A percentile compares a stretch with the other conserved stretches of the same genome.
phyloP scores from a whole-genome alignment of 2,329 filamentous ascomycete species.

The Sporothrix pallida region DNA sequence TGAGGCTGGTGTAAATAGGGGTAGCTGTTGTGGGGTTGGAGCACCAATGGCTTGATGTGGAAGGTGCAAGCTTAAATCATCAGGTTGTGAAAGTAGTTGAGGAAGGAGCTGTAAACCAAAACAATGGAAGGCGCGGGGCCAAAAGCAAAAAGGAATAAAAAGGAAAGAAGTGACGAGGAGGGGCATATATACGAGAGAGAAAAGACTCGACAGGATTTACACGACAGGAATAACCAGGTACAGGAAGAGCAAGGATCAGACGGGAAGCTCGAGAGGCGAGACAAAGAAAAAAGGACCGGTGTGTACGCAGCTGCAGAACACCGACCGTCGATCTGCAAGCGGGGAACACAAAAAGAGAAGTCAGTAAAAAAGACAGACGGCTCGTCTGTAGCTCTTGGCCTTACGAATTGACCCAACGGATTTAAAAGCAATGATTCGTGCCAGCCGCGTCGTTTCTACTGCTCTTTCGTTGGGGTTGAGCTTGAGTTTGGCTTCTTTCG shows the following conservation, averaged over 20 bases:
- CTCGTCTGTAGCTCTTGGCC: no score
- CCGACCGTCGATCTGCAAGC: neutral
- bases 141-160: neutral
- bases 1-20: neutral
- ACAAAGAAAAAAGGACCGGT: neutral
- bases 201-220: neutral
- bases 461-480: no score
- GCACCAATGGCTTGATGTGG: neutral
- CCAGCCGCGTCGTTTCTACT: no score
- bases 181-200: slow-evolving; percentile 4
- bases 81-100: neutral
- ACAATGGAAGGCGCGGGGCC: no score
- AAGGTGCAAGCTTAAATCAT: slow-evolving; percentile 10
- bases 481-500: no score
- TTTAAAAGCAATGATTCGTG: no score
- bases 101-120: neutral
- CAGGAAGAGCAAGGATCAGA: neutral
- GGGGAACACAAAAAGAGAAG: neutral
- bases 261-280: neutral
- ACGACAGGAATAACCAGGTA: neutral
- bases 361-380: no score
- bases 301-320: neutral
- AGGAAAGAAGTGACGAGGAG: neutral
- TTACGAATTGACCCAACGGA: no score
- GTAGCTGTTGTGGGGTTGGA: neutral